Evolutionary conservation across 2,329 filamentous ascomycete species (phyloP), one percentile per base, ranked within the genome.

Genomic region (Penicillium fuscoglaucum): DNA sequence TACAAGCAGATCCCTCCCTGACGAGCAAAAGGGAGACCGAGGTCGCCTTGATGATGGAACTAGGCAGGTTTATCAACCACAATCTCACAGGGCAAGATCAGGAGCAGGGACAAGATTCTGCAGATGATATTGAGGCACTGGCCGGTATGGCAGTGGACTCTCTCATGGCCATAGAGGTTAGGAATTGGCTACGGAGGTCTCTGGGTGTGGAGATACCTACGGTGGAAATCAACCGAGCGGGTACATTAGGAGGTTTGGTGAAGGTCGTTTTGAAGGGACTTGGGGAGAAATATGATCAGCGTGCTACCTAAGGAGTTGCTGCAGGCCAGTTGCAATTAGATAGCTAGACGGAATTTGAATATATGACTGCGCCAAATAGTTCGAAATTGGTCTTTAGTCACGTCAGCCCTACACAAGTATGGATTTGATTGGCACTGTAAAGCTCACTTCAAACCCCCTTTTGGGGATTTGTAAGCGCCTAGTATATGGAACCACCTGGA

Each of bases 161-260:
- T 0, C 57, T 73, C 10, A 66, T 68, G 61, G 66, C 69, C 1
- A 64, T 73, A 46, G 71, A 72, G 50, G 64, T 72, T 15, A 65
- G 69, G 2, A 69, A 60, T 35, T 71, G 68, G 65, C 58, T 68
- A 37, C 62, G 62, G 4, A 66, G 70, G 0, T 62, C 60, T 28
- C 51, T 69, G 0, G 64, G 57, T 0, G 54, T 72, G 8, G 68
- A 72, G 6, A 59, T 72, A 21, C 61, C 70, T 84, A 78, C 74
- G 87, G 57, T 79, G 86, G 74, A 90, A 86, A 78, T 88, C 19
- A 60, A 62, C 1, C 60, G 61, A 24, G 62, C 65, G 3, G 65
- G 58, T 5, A 67, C 53, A 1, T 53, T 68, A 3, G 57, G 61
- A 5, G 62, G 59, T 0, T 45, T 57, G 48, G 54, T 57, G 28